Evolutionary conservation across 345 rosid species (phyloP), one percentile per base, ranked within the genome.

Genomic region (Syzygium grande): DNA sequence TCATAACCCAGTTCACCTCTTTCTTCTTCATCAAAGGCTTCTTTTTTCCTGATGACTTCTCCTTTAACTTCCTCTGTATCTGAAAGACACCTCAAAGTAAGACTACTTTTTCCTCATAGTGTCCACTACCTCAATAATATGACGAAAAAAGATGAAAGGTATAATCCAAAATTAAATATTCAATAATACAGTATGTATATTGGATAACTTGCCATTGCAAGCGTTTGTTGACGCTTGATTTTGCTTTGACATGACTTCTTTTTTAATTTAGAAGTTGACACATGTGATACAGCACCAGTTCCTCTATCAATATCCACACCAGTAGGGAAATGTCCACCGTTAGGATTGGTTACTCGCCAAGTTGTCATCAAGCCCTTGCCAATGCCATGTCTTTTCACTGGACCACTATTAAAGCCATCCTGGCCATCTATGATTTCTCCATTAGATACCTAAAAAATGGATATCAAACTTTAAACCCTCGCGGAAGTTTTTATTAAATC

Each of bases 281-380:
- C 52, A 80, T 84, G 91, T 83, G 91, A 85, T 80, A 59, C 52
- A 56, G 30, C 87, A 84, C 84, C 46, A 27, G 46, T 87, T 91
- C 92, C 86, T 87, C 87, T 83, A 54, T 91, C 78, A 88, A 87
- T 89, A 89, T 88, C 92, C 91, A 94, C 73, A 46, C 95, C 95
- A 86, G 94, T 88, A n/a, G 97, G 94, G 73, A 90, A 79, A 87
- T 88, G 89, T 83, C 95, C 94, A 84, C 94, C 92, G 54, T 88
- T 85, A 79, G 97, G 98, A 92, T 96, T 95, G 89, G 92, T 92
- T 63, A 92, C 94, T 84, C 92, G 91, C 99, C 98, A 96, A 59
- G 92, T 96, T 78, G 98, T 94, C 99, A 98, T 98, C 92, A 98
- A 93, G 63, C 98, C 98, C 90, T 98, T 98, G 41, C 99, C 99